Evolutionary conservation across 140 eudicot species (phyloP), one percentile per base, ranked within the genome.

Genomic region (Senecio squalidus): DNA sequence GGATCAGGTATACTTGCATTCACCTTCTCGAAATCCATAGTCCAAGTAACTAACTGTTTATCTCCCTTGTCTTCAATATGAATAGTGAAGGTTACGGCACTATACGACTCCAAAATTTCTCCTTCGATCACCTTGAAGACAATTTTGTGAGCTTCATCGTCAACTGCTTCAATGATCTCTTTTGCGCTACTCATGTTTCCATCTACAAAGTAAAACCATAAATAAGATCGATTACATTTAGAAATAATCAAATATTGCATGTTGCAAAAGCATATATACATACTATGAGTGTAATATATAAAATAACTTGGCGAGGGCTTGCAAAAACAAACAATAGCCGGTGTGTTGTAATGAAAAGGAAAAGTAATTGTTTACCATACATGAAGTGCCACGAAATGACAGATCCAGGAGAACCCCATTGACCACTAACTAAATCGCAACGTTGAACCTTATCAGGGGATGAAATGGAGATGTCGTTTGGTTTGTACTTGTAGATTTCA

Each of bases 401-500:
- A 4, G 38, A 49, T 31, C 70, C 60, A 64, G 33, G 30, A 6
- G 17, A 38, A 31, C 70, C 70, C 60, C 70, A 64, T 50, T 64
- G 49, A 23, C 70, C 70, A 3, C 48, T 1, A 51, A 33, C 38
- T 24, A 64, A 7, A 31, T 49, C 60, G 39, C 70, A 64, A 38
- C 39, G 11, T 51, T 22, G 38, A 25, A 64, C 14, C 38, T 28
- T 31, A 30, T 63, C 34, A 7, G 27, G 50, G 18, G 39, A 5
- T 1, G n/a, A 14, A 26, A 9, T 4, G 0, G 60, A 16, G 5
- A 18, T 4, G 0, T 64, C 27, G 5, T 49, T 14, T n/a, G 60
- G 60, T 16, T 49, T 49, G 69, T 24, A 1, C 41, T 22, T 50
- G 60, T 46, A 64, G 60, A 49, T 6, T 1, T 64, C 51, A 50